Conservation (phyloP, 1,284 basidiomycete genomes). For the Chalciporus sp. region DNA sequence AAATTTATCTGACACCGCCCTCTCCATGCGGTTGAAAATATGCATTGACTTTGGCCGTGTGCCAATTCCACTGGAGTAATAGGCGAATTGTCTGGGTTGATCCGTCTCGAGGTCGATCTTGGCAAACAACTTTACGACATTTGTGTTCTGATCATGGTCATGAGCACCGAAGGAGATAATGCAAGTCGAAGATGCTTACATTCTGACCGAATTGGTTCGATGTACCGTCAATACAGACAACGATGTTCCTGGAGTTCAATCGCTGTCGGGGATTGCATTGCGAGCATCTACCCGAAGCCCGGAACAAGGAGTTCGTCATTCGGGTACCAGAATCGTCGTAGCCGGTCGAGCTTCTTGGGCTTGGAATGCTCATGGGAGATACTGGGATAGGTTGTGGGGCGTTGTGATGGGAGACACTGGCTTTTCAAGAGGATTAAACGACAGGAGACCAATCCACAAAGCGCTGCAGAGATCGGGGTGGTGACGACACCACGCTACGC, state of each 20-base stretch:
- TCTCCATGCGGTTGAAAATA: constrained; percentile 19
- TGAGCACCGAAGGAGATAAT: constrained; percentile 3
- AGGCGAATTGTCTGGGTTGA: constrained; percentile 29
- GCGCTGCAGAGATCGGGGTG: not conserved
- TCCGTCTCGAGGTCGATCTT: constrained; percentile 24
- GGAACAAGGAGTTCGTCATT: not conserved
- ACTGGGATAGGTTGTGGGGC: not conserved
- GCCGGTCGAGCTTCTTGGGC: not conserved
- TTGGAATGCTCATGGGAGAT: not conserved
- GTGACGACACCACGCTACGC: not conserved
- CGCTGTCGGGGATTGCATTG: constrained; percentile 14
- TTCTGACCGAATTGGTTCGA: constrained; percentile 32
- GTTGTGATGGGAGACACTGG: not conserved
- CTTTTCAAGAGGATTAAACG: not conserved
- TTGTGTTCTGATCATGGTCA: constrained; percentile 34
- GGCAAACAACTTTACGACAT: constrained; percentile 37
- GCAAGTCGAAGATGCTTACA: constrained; percentile 6
- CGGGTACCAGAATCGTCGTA: not conserved
- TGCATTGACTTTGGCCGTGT: constrained; percentile 31
- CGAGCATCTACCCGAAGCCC: constrained; percentile 9
- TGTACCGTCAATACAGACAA: constrained; percentile 35
- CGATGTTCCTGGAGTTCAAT: constrained; percentile 23
- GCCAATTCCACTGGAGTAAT: constrained; percentile 43
- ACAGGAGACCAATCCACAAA: constrained; percentile 5
- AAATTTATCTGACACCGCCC: constrained; percentile 19